Evolutionary conservation across 176 grass and related monocot species (phyloP), one percentile per base, ranked within the genome.

Genomic region (Musa itinerans): DNA sequence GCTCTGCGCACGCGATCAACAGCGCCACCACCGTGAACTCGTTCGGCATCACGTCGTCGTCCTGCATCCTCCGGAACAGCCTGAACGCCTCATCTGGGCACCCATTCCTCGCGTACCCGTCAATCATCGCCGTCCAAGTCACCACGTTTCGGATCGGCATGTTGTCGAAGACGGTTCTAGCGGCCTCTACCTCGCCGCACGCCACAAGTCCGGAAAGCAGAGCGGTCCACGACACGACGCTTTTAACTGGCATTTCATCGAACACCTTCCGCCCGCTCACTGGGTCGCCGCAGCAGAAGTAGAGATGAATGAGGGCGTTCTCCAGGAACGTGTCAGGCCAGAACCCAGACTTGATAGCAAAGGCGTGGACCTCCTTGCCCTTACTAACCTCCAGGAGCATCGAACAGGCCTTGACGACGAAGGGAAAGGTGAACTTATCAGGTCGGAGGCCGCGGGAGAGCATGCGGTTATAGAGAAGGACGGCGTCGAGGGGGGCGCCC

Each of bases 381-480:
- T 67, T 19, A 13, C 4, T 52, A 3, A 55, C 26, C 24, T 81
- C n/a, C 52, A 23, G 10, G 50, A 59, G n/a, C 11, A 63, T 55
- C 8, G 70, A 57, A n/a, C 43, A 68, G 14, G 52, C 64, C 63
- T 52, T 29, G 65, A 79, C 24, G 77, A 56, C 63, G 58, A 80
- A 80, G 49, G 78, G 69, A 58, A 80, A 80, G 56, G 78, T 73
- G 78, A 72, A 80, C 34, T 72, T 71, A 50, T 80, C 78, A n/a
- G 78, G 78, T 17, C n/a, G 57, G 49, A 80, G 48, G 56, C 56
- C 57, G 49, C 20, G 21, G 21, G 49, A n/a, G 57, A 80, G 56
- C 69, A 80, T 73, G 43, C 69, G 57, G 22, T 63, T 26, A 57
- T 63, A 80, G 68, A 73, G 48, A 49, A 56, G 69, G 21, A 80